Evolutionary conservation across 495 filamentous ascomycete genomes (phyloP), one percentile per base, ranked within the genome.

Genomic region (Xylaria nigripes): DNA sequence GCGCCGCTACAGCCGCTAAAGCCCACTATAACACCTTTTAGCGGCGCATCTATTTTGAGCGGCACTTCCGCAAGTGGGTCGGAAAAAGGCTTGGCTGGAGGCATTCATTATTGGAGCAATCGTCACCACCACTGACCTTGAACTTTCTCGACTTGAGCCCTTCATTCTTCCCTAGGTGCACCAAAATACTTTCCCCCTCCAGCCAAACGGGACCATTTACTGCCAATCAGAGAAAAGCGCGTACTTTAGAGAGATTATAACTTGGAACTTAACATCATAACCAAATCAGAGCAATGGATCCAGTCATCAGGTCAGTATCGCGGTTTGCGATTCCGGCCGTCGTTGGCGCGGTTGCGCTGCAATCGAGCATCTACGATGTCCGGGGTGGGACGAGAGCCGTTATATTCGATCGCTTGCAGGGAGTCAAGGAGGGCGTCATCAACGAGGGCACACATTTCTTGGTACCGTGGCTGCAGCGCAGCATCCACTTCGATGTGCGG

Each of bases 371-470:
- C 58, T 99, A 97, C 83, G 93, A 99, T 70, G 93, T 97, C 70
- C 88, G 87, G 69, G 93, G 92, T 62, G 93, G 93, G 56, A 84
- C 85, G 40, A 82, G 93, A 50, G 93, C 92, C 16, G 93, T 99
- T 67, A 99, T 99, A 76, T 99, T 99, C 83, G 94, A 99, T 75
- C 76, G 93, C 24, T 56, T 96, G 57, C 83, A 86, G 21, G 93
- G 93, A 70, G 93, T 99, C 54, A 88, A 93, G 75, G 92, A 97
- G 66, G 75, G 78, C 50, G 93, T 97, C 50, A 75, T 91, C 65
- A 92, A 90, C 70, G 93, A 99, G 73, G 93, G 93, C 69, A 99
- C 93, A 40, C 93, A 99, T 72, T 95, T 99, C 74, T 76, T 97
- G 42, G 70, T 99, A 41, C 93, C 93, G 1, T 99, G 93, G 93